Base-by-base conservation (phyloP, 495 filamentous ascomycete species). In the Penicillium cinerascens region DNA sequence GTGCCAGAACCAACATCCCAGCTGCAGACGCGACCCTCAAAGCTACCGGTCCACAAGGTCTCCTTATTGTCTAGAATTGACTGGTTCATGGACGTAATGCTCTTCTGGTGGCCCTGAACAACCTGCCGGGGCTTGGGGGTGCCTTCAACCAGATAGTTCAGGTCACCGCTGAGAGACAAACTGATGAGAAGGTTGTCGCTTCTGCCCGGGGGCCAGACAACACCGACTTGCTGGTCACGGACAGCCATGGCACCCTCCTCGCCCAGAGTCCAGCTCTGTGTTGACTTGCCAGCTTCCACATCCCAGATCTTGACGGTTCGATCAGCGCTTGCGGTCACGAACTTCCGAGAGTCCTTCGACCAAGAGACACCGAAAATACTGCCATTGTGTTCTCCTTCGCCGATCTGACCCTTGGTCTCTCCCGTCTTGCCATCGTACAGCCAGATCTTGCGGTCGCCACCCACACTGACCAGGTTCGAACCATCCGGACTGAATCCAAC, bases 351-450 rank as follows among this genome's bases (percentile, higher is more conserved):
- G 64, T 97, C 92, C 51, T 80, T 83, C 3, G 87, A 81, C 93
- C 93, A 98, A 33, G 88, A 90, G 11, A 97, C 83, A 15, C 85
- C 84, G 56, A 97, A 95, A 42, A 98, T 92, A 55, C 91, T 95
- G 6, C 93, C 93, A 9, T 85, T 92, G 65, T 98, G 93, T 42
- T 82, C 83, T 6, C 85, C 89, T 55, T 91, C 88, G 17, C 88
- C 88, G 56, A 98, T 82, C 53, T 89, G 78, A 44, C 70, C 80
- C 49, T 82, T 87, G 7, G 84, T 75, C 60, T 95, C 92, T 3
- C 93, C 93, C 1, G 90, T 92, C 75, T 93, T 95, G 37, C 95
- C 93, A 60, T 95, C 92, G 64, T 96, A 98, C 2, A 97, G 73
- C 76, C 91, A 93, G 47, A 98, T 96, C 67, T 84, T 82, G 40